Base-by-base conservation (phyloP, 257 asterid genomes). In the Forsythia suspensa region DNA sequence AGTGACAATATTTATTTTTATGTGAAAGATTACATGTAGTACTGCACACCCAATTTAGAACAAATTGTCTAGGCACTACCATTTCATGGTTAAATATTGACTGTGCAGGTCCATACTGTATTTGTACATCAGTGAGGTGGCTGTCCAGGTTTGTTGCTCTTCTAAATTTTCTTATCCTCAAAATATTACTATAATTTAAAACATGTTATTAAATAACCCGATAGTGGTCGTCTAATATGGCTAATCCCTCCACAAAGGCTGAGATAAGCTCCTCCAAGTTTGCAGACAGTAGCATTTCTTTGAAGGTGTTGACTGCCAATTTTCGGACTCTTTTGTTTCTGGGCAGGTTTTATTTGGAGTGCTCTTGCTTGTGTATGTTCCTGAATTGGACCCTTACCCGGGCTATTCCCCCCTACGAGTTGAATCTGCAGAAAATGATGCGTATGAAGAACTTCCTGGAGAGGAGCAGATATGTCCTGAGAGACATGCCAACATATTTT, bases 391-490 rank as follows among this genome's bases (percentile, higher is more conserved):
- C 85, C 97, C 98, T 68, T 91, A 90, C 80, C 94, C 95, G 4
- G 99, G 97, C 80, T 94, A 92, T 85, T 74, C 94, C 74, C 94
- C 95, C 8, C 66, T 94, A 77, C 90, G 18, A 83, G 70, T 83
- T 82, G 96, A 91, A 82, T 81, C 82, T 70, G 79, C 73, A 72
- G 97, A 96, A 48, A 77, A 90, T 83, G 80, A 90, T 61, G 84
- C 90, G 38, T 92, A 96, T 80, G 96, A 96, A 84, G 97, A 91
- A 88, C 98, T 94, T 80, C 85, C 94, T 80, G 98, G 88, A 71
- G 97, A 69, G 72, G 99, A 96, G 87, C 91, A 90, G 77, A 84
- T 96, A 73, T 96, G 95, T 85, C 98, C 99, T 8, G 99, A 96
- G 95, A 94, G 97, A 85, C 92, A 83, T 24, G 94, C 11, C 85